Conservation (phyloP, 2,329 filamentous ascomycete genomes). For the Aspergillus sp. region DNA sequence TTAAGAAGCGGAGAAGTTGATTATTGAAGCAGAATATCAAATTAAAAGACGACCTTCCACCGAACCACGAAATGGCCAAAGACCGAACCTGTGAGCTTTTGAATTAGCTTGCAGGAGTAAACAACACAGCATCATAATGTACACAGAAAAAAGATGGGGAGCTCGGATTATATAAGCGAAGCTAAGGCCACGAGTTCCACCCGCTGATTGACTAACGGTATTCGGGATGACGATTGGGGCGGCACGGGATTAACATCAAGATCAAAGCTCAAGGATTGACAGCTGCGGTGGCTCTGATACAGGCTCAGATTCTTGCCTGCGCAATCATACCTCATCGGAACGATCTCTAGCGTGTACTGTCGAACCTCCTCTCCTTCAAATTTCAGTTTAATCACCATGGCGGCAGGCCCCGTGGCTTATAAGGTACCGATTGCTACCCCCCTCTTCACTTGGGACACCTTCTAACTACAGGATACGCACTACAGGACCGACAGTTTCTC, state of each 20-base stretch:
- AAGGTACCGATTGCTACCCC: conserved; percentile 43
- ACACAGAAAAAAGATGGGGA: conserved; percentile 7
- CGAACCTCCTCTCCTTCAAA: background rate
- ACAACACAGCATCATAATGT: conserved; percentile 12
- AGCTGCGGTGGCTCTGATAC: background rate
- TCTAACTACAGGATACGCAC: conserved; percentile 34
- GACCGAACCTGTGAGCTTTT: conserved; percentile 6
- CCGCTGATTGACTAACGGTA: background rate
- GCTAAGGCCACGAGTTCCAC: background rate
- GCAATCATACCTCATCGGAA: background rate
- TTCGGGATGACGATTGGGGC: conserved; percentile 5
- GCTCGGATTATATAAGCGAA: conserved; percentile 18
- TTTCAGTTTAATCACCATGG: conserved; percentile 47
- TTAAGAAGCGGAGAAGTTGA: background rate
- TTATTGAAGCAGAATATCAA: background rate
- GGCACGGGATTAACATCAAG: background rate
- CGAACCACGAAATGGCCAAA: background rate
- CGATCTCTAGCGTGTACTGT: too few relatives aligned
- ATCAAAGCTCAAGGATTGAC: conserved; percentile 9
- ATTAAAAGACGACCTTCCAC: background rate
- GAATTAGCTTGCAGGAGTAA: conserved; percentile 12
- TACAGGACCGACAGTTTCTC: conserved; percentile 84
- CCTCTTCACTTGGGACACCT: conserved; percentile 5
- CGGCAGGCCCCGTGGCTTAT: conserved; percentile 59
- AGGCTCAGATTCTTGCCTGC: background rate